Conservation (phyloP, 1,284 basidiomycete genomes). For the Fomitopsis pinicola region DNA sequence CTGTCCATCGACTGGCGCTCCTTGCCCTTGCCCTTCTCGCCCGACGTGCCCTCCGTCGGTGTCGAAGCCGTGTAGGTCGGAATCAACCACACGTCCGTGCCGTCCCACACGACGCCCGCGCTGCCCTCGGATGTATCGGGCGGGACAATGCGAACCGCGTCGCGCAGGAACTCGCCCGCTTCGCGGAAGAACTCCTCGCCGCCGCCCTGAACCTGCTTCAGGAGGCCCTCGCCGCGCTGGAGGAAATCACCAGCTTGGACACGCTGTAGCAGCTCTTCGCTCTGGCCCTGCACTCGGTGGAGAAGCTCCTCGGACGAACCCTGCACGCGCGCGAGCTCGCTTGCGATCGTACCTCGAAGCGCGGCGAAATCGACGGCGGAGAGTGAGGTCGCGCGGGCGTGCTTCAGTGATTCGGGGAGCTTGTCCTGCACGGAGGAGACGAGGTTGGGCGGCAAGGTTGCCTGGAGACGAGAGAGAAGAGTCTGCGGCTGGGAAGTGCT, state of each 20-base stretch:
- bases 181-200: slow-evolving; percentile 72
- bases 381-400: slow-evolving; percentile 38
- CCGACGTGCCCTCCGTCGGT: slow-evolving; percentile 4
- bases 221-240: slow-evolving; percentile 71
- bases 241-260: slow-evolving; percentile 50
- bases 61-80: slow-evolving; percentile 34
- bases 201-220: slow-evolving; percentile 43
- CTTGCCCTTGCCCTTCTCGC: slow-evolving; percentile 36
- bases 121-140: slow-evolving; percentile 49
- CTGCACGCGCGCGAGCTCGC: slow-evolving; percentile 72
- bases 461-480: slow-evolving; percentile 67
- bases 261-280: slow-evolving; percentile 44
- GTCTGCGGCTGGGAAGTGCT: slow-evolving; percentile 26
- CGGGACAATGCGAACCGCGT: slow-evolving; percentile 87
- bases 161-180: slow-evolving; percentile 71
- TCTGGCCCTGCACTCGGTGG: slow-evolving; percentile 37
- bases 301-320: slow-evolving; percentile 80
- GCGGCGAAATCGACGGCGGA: slow-evolving; percentile 56
- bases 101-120: slow-evolving; percentile 68
- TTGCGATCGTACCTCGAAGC: slow-evolving; percentile 58
- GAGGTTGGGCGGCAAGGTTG: slow-evolving; percentile 67
- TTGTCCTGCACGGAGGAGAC: slow-evolving; percentile 64
- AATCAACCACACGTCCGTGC: slow-evolving; percentile 77
- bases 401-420: slow-evolving; percentile 50
- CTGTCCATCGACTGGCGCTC: slow-evolving; percentile 39